A percentile compares a stretch with the other conserved stretches of the same genome.
Conservation (phyloP, 2,329 filamentous ascomycete genomes). For the Pezizomycotina sp. region DNA sequence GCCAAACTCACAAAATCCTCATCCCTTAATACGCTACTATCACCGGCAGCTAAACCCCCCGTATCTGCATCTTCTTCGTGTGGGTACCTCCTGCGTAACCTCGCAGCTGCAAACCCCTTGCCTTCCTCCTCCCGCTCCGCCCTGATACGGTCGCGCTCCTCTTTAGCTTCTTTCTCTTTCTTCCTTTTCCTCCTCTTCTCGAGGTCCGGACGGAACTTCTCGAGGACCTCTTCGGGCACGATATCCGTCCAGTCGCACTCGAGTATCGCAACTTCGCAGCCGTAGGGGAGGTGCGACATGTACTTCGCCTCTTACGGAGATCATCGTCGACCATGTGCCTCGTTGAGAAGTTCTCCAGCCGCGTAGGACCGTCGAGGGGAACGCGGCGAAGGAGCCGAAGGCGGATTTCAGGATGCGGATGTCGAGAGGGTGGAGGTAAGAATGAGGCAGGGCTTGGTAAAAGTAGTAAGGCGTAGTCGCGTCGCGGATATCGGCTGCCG, state of each 20-base stretch:
- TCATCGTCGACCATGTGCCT: constrained; percentile 78
- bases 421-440: constrained; percentile 78
- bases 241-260: constrained; percentile 94
- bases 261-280: constrained; percentile 79
- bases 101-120: constrained; percentile 48
- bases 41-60: constrained; percentile 24
- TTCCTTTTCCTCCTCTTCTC: constrained; percentile 60
- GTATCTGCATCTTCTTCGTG: not conserved
- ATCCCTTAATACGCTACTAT: constrained; percentile 23
- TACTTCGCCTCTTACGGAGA: constrained; percentile 71
- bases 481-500: constrained; percentile 31
- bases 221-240: constrained; percentile 57
- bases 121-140: constrained; percentile 67
- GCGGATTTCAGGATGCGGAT: constrained; percentile 83
- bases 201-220: constrained; percentile 58
- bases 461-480: constrained; percentile 52
- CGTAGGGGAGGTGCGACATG: constrained; percentile 66
- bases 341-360: constrained; percentile 75
- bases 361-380: constrained; percentile 70
- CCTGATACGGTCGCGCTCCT: constrained; percentile 69
- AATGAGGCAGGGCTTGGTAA: constrained; percentile 71
- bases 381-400: constrained; percentile 65
- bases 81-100: constrained; percentile 36
- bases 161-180: constrained; percentile 64
- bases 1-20: constrained; percentile 30